These are phyloP conservation scores for Gaeumannomyces sp. DNA, from an alignment of 2,329 filamentous ascomycete genomes.

Conservation along the genomic window DNA sequence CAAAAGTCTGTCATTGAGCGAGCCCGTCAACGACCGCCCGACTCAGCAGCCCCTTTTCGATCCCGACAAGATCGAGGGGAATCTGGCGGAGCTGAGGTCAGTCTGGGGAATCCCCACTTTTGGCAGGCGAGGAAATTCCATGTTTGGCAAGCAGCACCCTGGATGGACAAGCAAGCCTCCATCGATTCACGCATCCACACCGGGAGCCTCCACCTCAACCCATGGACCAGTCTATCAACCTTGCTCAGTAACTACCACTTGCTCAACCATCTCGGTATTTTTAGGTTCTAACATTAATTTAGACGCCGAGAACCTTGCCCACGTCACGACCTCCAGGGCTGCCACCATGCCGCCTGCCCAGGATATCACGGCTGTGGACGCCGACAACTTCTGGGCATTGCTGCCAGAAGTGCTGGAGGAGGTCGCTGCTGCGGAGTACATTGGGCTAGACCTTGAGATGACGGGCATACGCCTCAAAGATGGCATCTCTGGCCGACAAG, in stretches of 20 bases:
- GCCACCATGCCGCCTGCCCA: background rate
- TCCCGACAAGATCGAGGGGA: background rate
- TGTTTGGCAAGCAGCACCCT: background rate
- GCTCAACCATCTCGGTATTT: background rate
- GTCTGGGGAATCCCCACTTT: background rate
- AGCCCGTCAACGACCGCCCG: no score
- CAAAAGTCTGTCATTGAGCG: no score
- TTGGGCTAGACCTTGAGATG: constrained; percentile 34
- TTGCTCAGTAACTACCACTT: background rate
- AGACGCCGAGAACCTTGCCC: background rate
- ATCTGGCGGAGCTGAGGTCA: background rate
- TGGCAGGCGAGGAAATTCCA: background rate
- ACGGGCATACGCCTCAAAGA: constrained; percentile 22
- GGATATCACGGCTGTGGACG: constrained; percentile 22
- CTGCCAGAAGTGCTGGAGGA: constrained; percentile 25
- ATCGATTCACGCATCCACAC: no score
- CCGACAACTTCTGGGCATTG: constrained; percentile 21
- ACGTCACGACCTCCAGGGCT: background rate
- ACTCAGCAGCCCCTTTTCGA: background rate
- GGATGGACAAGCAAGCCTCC: no score
- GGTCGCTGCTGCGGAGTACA: constrained; percentile 24
- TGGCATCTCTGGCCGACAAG: constrained; percentile 7
- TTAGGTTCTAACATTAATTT: background rate
- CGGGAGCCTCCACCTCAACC: background rate
- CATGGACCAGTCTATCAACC: background rate